Percentiles rank a stretch among this genome's conserved stretches.
phyloP scores from a whole-genome alignment of 345 rosid species.

The Laguncularia racemosa region DNA sequence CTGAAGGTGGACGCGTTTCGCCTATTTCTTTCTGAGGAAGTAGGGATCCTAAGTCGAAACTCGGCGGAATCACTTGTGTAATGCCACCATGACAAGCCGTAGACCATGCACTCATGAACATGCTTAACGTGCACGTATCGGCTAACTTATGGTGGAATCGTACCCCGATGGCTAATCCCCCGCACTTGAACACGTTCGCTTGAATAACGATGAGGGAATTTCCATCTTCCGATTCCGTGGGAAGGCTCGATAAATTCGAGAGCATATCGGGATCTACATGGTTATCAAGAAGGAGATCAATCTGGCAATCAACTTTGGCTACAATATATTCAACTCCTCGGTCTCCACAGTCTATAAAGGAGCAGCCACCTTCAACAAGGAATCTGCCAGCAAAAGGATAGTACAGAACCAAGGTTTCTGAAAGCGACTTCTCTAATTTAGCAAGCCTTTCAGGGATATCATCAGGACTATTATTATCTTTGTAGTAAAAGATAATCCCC shows the following conservation, averaged over 20 bases:
- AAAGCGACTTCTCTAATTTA: slow-evolving; percentile 25
- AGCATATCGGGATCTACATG: slow-evolving; percentile 5
- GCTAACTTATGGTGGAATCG: slow-evolving; percentile 11
- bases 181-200: slow-evolving; percentile 16
- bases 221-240: background rate
- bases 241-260: slow-evolving; percentile 4
- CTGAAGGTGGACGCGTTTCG: background rate
- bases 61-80: background rate
- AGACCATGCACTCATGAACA: slow-evolving; percentile 20
- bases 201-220: slow-evolving; percentile 12
- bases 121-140: slow-evolving; percentile 14
- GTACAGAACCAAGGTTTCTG: slow-evolving; percentile 11
- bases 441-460: slow-evolving; percentile 8
- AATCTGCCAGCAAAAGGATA: slow-evolving; percentile 23
- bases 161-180: slow-evolving; percentile 17
- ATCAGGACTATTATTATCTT: slow-evolving; percentile 1
- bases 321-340: slow-evolving; percentile 20
- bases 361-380: background rate
- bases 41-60: slow-evolving; percentile 8
- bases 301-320: slow-evolving; percentile 9
- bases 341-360: slow-evolving; percentile 14
- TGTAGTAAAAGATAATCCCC: slow-evolving; percentile 27
- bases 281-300: slow-evolving; percentile 5
- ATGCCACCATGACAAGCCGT: slow-evolving; percentile 5
- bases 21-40: slow-evolving; percentile 8